Evolutionary conservation across 2,329 filamentous ascomycete genomes (phyloP), one percentile per base, ranked within the genome.

Genomic region (Colletotrichum shisoi): DNA sequence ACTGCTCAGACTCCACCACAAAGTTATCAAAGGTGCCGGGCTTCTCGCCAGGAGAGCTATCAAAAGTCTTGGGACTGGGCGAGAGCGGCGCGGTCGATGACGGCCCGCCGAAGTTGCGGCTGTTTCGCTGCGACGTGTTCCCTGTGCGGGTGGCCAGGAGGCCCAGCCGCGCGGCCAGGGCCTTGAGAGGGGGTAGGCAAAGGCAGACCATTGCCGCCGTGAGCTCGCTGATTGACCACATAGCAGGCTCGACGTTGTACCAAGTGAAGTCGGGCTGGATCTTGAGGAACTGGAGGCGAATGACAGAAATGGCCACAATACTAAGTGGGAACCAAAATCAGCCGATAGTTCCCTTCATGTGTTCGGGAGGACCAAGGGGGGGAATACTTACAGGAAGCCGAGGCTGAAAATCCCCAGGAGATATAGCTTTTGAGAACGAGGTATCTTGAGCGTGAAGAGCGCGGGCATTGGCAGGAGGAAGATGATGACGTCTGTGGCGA

Each of bases 331-430:
- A 8, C 2, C 42, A 37, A 5, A 13, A 1, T 54, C 37, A 37
- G 51, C 9, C 11, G 40, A 48, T 12, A 5, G 39, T n/a, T 4
- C 27, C 39, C 8, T n/a, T 34, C 4, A 24, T 34, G 37, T 12
- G 8, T 11, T 21, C 19, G 8, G 4, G 17, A 17, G 21, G 3
- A 4, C 7, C n/a, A n/a, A 9, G 9, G 31, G 31, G 31, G 8
- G 31, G 31, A 7, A 45, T 31, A 12, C 73, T 61, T 64, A 73
- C 75, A 75, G 68, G 51, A 74, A 73, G 12, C 73, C 74, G 9
- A 75, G 70, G 31, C 70, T 71, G 60, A 76, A 76, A 42, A 75
- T 73, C 3, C 67, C 69, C 3, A 74, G 12, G 1, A 76, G 69
- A n/a, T 73, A 58, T 8, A 68, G 15, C 57, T 72, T 74, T 40